Evolutionary conservation across 169 alveolate species (phyloP).

Genomic region (Cytauxzoon felis): DNA sequence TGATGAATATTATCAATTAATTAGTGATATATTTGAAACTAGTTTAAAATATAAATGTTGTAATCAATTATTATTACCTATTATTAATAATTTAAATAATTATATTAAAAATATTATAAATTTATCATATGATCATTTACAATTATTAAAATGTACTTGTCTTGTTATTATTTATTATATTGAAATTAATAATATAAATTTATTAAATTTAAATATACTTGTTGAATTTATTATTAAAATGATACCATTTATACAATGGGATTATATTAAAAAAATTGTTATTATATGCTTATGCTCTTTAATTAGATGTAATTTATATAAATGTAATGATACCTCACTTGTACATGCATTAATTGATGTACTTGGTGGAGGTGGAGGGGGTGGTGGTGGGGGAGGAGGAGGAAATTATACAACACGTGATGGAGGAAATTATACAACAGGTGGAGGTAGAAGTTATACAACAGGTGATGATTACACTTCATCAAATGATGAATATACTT

Average conservation of each 20-base stretch:
- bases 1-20: background rate
- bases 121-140: conserved; percentile 1
- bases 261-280: background rate
- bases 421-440: background rate
- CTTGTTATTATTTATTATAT: conserved; percentile 3
- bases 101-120: background rate
- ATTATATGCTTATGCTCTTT: background rate
- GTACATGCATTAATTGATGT: background rate
- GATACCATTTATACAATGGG: background rate
- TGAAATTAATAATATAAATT: background rate
- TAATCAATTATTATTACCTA: background rate
- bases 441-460: background rate
- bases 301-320: background rate
- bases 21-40: conserved; percentile 1
- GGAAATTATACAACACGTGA: background rate
- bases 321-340: background rate
- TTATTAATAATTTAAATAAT: background rate
- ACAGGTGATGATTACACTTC: background rate
- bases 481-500: background rate
- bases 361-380: background rate
- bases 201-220: background rate
- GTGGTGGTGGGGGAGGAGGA: background rate
- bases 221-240: background rate
- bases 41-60: background rate
- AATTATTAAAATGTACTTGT: background rate